Evolutionary conservation across 345 rosid genomes (phyloP), one percentile per base, ranked within the genome.

Genomic region (Nasturtium officinale): DNA sequence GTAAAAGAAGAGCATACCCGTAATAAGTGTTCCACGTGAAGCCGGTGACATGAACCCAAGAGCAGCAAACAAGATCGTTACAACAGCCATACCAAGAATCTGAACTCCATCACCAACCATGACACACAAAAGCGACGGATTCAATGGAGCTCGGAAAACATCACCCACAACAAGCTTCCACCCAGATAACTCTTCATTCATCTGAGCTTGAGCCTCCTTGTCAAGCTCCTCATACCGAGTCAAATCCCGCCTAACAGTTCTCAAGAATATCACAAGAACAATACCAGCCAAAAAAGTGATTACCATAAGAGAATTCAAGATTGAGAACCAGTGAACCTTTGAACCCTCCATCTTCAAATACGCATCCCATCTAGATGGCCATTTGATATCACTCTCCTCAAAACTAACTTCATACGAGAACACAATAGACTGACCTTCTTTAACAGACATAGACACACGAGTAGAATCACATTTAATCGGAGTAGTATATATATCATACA

Each of bases 351-450:
- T 87, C 81, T 87, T 87, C 79, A 87, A 53, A 74, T 85, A 87
- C 4, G 89, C 89, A 83, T 91, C 97, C 97, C 97, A 89, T 29
- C 97, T 85, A 0, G 97, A 91, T 10, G 97, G 97, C 97, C 97
- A 91, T 78, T 87, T 91, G 77, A 86, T 87, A 56, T 91, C 90
- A 62, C 89, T 87, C 84, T 77, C 81, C 78, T 83, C 90, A 58
- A 89, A 91, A 48, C 80, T 43, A 25, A 91, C 91, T 82, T 91
- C 97, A 46, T 89, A 91, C 0, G 92, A 87, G 64, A 86, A 91
- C 9, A 86, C 84, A 50, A 90, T 79, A 0, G 97, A 88, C 51
- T 86, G 88, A 6, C 89, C 88, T 77, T 87, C 89, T 83, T 89
- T 85, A 40, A 89, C 77, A 23, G 90, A 79, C 90, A 89, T 86